A percentile compares a stretch with the other conserved stretches of the same genome.
Conservation (phyloP, 208 protist species). For the Acanthamoeba quina region DNA sequence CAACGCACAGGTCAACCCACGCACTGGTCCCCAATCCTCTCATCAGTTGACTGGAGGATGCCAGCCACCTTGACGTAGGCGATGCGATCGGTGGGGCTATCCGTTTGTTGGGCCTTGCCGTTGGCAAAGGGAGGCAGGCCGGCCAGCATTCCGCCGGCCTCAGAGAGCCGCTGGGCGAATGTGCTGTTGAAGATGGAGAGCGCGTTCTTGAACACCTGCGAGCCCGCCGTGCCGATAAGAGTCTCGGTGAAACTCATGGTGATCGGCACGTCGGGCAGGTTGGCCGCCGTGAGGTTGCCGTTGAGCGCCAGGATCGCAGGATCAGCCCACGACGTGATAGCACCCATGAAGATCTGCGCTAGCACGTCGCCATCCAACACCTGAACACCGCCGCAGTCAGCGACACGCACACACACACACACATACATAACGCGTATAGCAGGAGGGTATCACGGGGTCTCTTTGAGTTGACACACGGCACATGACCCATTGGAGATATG, state of each 20-base stretch:
- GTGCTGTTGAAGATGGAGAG: not conserved
- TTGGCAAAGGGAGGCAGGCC: not conserved
- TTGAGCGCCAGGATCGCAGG: not conserved
- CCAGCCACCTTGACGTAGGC: too few relatives aligned
- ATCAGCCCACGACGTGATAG: slow-evolving; percentile 14
- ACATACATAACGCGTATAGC: too few relatives aligned
- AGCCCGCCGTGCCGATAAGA: not conserved
- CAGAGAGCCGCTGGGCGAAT: not conserved
- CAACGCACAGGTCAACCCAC: too few relatives aligned
- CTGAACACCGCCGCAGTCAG: too few relatives aligned
- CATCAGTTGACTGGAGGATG: too few relatives aligned
- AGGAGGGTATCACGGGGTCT: too few relatives aligned
- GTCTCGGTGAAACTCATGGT: slow-evolving; percentile 40
- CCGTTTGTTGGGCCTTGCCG: not conserved
- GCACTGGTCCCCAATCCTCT: too few relatives aligned
- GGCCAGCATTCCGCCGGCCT: not conserved
- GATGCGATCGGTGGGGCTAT: not conserved
- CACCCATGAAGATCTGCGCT: not conserved
- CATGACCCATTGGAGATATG: too few relatives aligned
- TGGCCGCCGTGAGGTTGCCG: not conserved
- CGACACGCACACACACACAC: too few relatives aligned
- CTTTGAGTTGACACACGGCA: too few relatives aligned
- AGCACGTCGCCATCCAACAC: not conserved
- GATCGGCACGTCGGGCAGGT: not conserved
- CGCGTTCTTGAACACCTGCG: slow-evolving; percentile 36